Evolutionary conservation across 1,284 basidiomycete species (phyloP).

Genomic region (Cutaneotrichosporon mucoides): DNA sequence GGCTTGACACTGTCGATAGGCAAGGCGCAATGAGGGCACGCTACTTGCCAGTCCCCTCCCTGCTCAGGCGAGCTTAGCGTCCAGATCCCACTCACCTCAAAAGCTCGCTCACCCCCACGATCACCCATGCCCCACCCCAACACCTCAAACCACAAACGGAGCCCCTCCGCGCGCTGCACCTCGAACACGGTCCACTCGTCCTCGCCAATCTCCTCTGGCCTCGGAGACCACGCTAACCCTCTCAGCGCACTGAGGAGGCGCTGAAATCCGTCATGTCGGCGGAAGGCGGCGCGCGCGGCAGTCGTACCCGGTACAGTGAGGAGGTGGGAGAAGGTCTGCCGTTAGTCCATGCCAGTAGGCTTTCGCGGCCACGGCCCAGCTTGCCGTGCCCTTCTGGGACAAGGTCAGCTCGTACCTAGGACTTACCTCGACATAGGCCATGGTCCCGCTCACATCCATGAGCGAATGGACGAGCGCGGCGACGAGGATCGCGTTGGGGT

Average conservation of each 20-base stretch:
- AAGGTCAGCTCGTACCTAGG: too few species aligned
- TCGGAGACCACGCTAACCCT: slow-evolving; percentile 24
- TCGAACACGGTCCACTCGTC: slow-evolving; percentile 40
- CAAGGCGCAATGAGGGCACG: too few species aligned
- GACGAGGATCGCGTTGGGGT: slow-evolving; percentile 28
- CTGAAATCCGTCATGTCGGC: slow-evolving; percentile 32
- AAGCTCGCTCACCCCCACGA: slow-evolving; percentile 24
- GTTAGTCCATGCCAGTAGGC: too few species aligned
- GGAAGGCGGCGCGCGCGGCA: slow-evolving; percentile 28
- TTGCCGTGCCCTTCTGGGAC: too few species aligned
- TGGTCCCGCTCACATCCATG: slow-evolving; percentile 19
- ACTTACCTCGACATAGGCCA: slow-evolving; percentile 42
- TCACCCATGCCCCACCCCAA: slow-evolving; percentile 38
- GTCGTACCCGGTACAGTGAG: slow-evolving; percentile 22
- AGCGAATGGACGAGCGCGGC: slow-evolving; percentile 27
- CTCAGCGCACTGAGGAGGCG: slow-evolving; percentile 22
- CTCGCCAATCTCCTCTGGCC: slow-evolving; percentile 12
- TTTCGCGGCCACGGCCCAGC: too few species aligned
- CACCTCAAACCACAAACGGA: slow-evolving; percentile 36
- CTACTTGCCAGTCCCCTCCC: too few species aligned
- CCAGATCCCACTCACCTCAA: too few species aligned
- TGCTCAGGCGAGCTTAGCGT: too few species aligned
- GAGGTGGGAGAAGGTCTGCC: slow-evolving; percentile 39
- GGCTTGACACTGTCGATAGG: too few species aligned
- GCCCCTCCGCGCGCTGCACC: slow-evolving; percentile 41